phyloP scores from a whole-genome alignment of 225 moss, liverwort and hornwort genomes.

The Straminergon stramineum region DNA sequence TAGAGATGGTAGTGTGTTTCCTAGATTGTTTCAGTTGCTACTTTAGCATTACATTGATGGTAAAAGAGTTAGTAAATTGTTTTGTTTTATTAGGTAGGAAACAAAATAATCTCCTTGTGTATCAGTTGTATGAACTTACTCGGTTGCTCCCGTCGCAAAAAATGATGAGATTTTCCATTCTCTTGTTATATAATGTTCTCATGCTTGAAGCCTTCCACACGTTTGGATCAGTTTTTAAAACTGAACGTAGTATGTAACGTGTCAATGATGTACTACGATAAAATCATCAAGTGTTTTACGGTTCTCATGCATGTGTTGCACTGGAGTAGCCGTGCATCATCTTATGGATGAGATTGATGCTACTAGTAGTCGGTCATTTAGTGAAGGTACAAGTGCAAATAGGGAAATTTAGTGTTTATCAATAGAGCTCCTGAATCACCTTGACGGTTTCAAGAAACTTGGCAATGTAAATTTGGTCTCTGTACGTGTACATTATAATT shows the following conservation, averaged over 20 bases:
- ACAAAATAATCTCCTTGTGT: too few species aligned
- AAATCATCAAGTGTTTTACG: not conserved
- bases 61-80: too few species aligned
- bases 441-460: constrained; percentile 71
- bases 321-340: constrained; percentile 62
- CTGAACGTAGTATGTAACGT: not conserved
- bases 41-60: too few species aligned
- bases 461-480: constrained; percentile 35
- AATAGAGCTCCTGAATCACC: constrained; percentile 64
- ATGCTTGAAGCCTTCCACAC: not conserved
- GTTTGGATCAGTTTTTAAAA: not conserved
- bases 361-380: constrained; percentile 58
- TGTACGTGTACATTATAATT: not conserved
- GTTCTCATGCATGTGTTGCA: not conserved
- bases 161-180: not conserved
- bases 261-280: not conserved
- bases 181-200: not conserved
- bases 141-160: not conserved
- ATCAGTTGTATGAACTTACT: not conserved
- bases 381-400: constrained; percentile 69
- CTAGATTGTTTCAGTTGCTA: too few species aligned
- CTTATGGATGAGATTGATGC: constrained; percentile 79
- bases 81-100: too few species aligned
- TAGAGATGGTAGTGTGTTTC: too few species aligned
- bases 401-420: constrained; percentile 55